Conservation (phyloP, 2,329 filamentous ascomycete genomes). For the Colletotrichum truncatum region DNA sequence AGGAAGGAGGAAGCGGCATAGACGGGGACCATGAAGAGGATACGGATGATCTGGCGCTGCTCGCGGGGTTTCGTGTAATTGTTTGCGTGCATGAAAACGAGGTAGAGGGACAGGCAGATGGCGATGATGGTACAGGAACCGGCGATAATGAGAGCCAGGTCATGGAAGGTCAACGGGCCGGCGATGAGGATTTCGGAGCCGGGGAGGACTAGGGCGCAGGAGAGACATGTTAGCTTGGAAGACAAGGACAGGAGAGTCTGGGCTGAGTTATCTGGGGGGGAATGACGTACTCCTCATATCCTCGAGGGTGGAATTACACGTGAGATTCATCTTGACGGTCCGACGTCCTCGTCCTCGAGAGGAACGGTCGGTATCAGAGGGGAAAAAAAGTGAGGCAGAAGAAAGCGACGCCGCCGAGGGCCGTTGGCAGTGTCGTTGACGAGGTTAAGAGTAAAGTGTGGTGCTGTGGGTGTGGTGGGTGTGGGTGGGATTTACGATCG, state of each 20-base stretch:
- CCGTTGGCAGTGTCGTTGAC: background rate
- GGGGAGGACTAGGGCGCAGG: conserved; percentile 44
- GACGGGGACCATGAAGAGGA: conserved; percentile 87
- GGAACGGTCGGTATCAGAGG: background rate
- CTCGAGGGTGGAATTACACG: conserved; percentile 54
- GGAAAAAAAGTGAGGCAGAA: background rate
- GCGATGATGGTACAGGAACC: conserved; percentile 59
- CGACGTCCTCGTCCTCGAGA: background rate
- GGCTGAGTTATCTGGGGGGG: background rate
- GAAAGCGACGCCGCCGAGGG: background rate
- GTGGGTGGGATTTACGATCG: conserved; percentile 7
- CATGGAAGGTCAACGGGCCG: conserved; percentile 62
- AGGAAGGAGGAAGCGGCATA: conserved; percentile 81
- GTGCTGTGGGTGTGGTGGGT: no score
- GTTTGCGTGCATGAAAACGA: conserved; percentile 66
- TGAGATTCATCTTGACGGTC: conserved; percentile 42
- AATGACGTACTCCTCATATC: conserved; percentile 49
- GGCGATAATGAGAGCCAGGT: conserved; percentile 61
- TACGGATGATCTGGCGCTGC: conserved; percentile 81
- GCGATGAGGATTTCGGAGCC: conserved; percentile 57
- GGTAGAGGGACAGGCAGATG: conserved; percentile 61
- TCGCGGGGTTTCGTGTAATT: conserved; percentile 70
- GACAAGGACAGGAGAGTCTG: no score
- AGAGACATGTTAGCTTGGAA: conserved; percentile 1
- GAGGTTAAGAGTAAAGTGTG: background rate